Conservation (phyloP, 2,329 filamentous ascomycete species). For the Calonectria ilicicola region DNA sequence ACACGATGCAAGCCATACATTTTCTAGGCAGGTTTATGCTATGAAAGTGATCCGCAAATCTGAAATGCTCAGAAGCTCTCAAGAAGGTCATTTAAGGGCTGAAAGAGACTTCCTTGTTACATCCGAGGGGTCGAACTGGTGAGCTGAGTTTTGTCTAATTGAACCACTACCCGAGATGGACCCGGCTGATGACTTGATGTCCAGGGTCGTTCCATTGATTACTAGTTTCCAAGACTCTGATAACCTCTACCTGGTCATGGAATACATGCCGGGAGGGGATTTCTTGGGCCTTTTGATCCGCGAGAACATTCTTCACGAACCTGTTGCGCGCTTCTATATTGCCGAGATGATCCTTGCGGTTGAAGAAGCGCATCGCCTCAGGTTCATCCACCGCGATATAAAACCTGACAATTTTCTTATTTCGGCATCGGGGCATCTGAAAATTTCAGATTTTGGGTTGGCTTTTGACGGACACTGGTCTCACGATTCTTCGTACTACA, state of each 20-base stretch:
- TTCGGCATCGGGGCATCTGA: slow-evolving; percentile 87
- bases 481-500: slow-evolving; percentile 89
- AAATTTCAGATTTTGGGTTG: slow-evolving; percentile 96
- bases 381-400: slow-evolving; percentile 94
- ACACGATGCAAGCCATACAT: slow-evolving; percentile 41
- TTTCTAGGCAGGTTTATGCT: slow-evolving; percentile 76
- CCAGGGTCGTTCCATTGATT: slow-evolving; percentile 85
- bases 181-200: not conserved
- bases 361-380: slow-evolving; percentile 88
- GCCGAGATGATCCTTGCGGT: slow-evolving; percentile 97
- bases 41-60: slow-evolving; percentile 99
- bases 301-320: slow-evolving; percentile 84
- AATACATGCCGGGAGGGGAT: slow-evolving; percentile 97
- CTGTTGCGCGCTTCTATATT: slow-evolving; percentile 85
- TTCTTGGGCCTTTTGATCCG: slow-evolving; percentile 89
- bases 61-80: slow-evolving; percentile 89
- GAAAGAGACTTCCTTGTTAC: slow-evolving; percentile 93
- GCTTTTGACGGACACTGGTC: slow-evolving; percentile 97
- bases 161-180: not conserved
- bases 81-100: slow-evolving; percentile 91
- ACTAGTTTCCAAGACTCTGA: slow-evolving; percentile 88
- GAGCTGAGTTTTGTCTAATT: slow-evolving; percentile 35
- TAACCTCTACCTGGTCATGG: slow-evolving; percentile 94
- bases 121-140: slow-evolving; percentile 88
- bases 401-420: slow-evolving; percentile 99